These are phyloP conservation scores for Solanum chilense DNA, from an alignment of 257 asterid species.

Conservation along the genomic window DNA sequence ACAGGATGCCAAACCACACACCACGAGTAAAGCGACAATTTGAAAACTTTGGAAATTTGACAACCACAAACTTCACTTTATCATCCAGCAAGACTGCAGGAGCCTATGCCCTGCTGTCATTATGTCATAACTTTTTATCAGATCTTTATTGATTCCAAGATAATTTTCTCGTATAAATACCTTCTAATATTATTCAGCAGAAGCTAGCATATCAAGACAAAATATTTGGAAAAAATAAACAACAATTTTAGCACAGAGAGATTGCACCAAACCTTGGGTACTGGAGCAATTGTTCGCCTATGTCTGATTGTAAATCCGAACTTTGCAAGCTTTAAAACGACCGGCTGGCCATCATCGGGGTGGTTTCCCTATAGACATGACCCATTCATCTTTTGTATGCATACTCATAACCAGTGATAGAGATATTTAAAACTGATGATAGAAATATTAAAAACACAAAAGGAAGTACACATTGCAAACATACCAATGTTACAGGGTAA, in stretches of 20 bases:
- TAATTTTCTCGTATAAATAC: neutral
- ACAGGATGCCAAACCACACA: neutral
- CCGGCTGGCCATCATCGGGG: constrained; percentile 58
- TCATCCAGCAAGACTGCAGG: neutral
- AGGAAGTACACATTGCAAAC: neutral
- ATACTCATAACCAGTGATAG: constrained; percentile 3
- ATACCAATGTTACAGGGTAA: constrained; percentile 81
- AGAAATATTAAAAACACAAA: neutral
- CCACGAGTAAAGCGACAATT: neutral
- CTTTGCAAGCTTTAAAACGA: constrained; percentile 47
- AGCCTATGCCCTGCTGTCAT: neutral
- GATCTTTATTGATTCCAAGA: neutral
- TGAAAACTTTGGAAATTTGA: neutral
- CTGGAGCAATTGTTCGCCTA: constrained; percentile 47
- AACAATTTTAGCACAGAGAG: neutral
- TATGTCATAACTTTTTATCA: neutral
- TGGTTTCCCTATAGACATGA: constrained; percentile 58
- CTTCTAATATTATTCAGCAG: neutral
- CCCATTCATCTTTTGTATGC: neutral
- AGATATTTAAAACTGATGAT: neutral
- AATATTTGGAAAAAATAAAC: neutral
- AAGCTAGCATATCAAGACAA: neutral
- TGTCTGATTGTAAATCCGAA: constrained; percentile 57
- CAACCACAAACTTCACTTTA: neutral
- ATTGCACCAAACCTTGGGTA: constrained; percentile 58